Conservation (phyloP, 805 yeast species). For the Geotrichum ghanense region DNA sequence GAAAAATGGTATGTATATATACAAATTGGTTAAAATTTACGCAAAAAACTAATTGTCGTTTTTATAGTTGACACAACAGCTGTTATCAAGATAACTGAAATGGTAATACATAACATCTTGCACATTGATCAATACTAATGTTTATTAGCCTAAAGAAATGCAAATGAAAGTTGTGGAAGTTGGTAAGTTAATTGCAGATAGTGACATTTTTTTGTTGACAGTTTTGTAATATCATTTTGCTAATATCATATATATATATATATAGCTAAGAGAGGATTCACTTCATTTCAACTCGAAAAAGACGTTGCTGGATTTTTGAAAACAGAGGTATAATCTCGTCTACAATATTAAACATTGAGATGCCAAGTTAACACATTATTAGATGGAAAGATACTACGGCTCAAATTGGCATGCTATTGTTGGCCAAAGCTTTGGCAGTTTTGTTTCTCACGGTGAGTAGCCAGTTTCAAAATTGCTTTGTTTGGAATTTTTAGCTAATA, state of each 20-base stretch:
- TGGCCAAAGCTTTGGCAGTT: conserved; percentile 44
- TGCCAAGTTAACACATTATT: not conserved
- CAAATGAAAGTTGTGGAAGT: not conserved
- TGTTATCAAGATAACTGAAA: not conserved
- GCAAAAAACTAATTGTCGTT: too few relatives aligned
- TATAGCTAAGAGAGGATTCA: not conserved
- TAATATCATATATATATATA: too few relatives aligned
- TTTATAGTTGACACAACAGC: not conserved
- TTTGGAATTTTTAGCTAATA: conserved; percentile 11
- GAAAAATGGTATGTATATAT: too few relatives aligned
- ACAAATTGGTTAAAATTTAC: too few relatives aligned
- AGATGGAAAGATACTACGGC: conserved; percentile 39
- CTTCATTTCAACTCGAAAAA: not conserved
- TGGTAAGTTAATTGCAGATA: not conserved
- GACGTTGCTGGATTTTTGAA: conserved; percentile 1
- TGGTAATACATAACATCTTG: not conserved
- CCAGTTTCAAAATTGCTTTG: not conserved
- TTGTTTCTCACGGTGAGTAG: conserved; percentile 43
- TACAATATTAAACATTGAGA: too few relatives aligned
- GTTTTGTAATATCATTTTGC: too few relatives aligned
- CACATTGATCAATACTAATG: too few relatives aligned
- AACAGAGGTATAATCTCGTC: not conserved
- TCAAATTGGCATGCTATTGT: conserved; percentile 50
- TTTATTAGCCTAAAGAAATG: not conserved
- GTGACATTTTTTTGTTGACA: too few relatives aligned